Percentiles rank a stretch among this genome's conserved stretches.
phyloP scores from a whole-genome alignment of 176 grass and related monocot genomes.

The Carex kokanica region DNA sequence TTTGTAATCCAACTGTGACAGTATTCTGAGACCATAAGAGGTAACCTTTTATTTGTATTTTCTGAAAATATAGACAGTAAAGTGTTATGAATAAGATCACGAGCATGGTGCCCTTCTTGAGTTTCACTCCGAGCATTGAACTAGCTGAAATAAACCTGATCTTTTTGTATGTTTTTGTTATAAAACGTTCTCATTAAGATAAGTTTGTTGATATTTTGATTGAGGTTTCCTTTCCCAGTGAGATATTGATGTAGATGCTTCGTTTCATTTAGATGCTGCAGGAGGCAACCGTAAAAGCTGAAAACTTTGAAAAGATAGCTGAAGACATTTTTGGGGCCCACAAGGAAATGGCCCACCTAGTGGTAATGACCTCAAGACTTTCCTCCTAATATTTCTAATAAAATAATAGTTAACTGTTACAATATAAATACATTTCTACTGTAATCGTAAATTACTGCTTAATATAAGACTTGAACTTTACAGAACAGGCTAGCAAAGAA shows the following conservation, averaged over 20 bases:
- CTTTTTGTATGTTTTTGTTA: not conserved
- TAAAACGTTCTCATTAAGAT: not conserved
- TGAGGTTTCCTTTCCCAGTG: conserved; percentile 23
- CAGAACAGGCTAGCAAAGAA: conserved; percentile 47
- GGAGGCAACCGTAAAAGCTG: conserved; percentile 29
- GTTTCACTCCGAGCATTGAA: not conserved
- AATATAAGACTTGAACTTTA: not conserved
- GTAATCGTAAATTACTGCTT: not conserved
- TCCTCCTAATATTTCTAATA: not conserved
- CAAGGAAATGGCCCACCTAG: conserved; percentile 25
- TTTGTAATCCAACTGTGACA: not conserved
- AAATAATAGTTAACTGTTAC: not conserved
- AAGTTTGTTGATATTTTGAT: conserved; percentile 11
- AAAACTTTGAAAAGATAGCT: conserved; percentile 34
- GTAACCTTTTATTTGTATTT: not conserved
- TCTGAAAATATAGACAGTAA: not conserved
- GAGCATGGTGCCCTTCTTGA: not conserved
- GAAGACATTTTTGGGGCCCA: conserved; percentile 31
- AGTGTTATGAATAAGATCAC: not conserved
- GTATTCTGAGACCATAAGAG: not conserved
- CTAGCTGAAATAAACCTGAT: not conserved
- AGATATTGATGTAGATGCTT: conserved; percentile 24
- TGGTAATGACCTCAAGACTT: conserved; percentile 18
- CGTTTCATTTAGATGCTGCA: conserved; percentile 35
- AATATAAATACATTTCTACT: not conserved